A percentile compares a stretch with the other conserved stretches of the same genome.
These are phyloP conservation scores for Volvariella volvacea DNA, from an alignment of 1,284 basidiomycete species.

Conservation along the genomic window DNA sequence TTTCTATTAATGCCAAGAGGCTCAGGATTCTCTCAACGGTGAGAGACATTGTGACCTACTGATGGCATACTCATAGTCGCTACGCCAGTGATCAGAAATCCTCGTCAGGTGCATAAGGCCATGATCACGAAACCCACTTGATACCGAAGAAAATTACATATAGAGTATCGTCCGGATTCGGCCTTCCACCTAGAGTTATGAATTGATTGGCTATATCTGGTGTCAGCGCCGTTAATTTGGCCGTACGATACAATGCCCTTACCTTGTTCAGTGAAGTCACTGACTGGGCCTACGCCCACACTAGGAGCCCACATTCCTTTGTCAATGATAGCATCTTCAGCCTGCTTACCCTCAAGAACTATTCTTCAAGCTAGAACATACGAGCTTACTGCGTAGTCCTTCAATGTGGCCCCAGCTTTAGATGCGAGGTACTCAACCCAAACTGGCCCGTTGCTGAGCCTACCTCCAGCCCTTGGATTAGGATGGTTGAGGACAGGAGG, in stretches of 20 bases:
- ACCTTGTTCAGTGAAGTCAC: constrained; percentile 15
- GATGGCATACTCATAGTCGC: no score
- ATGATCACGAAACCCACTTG: constrained; percentile 18
- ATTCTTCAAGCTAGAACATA: no score
- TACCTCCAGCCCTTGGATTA: constrained; percentile 28
- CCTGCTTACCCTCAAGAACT: constrained; percentile 19
- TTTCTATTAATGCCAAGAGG: no score
- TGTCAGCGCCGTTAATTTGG: no score
- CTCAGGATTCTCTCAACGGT: no score
- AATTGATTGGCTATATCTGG: no score
- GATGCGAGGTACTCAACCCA: constrained; percentile 31
- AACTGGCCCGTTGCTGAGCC: constrained; percentile 29
- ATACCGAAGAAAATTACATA: constrained; percentile 35
- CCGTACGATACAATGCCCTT: no score
- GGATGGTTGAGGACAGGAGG: constrained; percentile 24
- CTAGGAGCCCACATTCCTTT: constrained; percentile 25
- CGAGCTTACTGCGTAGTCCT: constrained; percentile 39
- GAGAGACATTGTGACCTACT: no score
- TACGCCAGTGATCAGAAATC: no score
- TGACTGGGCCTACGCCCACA: constrained; percentile 15
- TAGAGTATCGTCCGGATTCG: constrained; percentile 26
- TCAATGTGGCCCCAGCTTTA: constrained; percentile 26
- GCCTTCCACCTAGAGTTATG: constrained; percentile 4
- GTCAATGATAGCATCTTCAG: constrained; percentile 27
- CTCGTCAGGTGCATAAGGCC: no score